Conservation (phyloP, 331 rosid species). For the Pyrus hybrid region DNA sequence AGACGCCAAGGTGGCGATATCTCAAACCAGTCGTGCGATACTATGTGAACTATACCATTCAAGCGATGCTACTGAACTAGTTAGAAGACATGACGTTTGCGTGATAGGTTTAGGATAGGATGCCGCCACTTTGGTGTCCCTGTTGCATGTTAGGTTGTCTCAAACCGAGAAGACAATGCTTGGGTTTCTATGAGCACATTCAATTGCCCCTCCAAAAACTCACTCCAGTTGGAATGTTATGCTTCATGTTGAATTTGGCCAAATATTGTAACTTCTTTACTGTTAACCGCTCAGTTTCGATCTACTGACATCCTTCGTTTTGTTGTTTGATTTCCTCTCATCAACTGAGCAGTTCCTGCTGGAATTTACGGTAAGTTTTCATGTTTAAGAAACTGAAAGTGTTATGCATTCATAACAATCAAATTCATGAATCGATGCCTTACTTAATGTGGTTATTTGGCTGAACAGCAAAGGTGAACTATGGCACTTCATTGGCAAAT, state of each 20-base stretch:
- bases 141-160: no score
- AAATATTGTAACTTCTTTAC: not conserved
- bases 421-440: not conserved
- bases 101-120: no score
- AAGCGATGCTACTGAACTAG: no score
- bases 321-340: constrained; percentile 6
- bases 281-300: not conserved
- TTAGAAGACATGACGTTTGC: no score
- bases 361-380: constrained; percentile 77
- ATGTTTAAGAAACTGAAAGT: not conserved
- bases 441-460: constrained; percentile 7
- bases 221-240: not conserved
- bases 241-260: not conserved
- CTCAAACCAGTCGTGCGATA: no score
- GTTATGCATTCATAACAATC: not conserved
- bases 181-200: not conserved
- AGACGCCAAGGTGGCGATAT: no score
- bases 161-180: not conserved
- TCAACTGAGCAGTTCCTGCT: constrained; percentile 66
- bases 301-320: constrained; percentile 18
- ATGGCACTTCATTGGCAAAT: constrained; percentile 83
- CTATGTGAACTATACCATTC: no score
- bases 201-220: not conserved
- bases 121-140: no score
- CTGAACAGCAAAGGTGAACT: constrained; percentile 70